These are phyloP conservation scores for Dioscorea dumetorum DNA, from an alignment of 106 monocot species.

Conservation along the genomic window DNA sequence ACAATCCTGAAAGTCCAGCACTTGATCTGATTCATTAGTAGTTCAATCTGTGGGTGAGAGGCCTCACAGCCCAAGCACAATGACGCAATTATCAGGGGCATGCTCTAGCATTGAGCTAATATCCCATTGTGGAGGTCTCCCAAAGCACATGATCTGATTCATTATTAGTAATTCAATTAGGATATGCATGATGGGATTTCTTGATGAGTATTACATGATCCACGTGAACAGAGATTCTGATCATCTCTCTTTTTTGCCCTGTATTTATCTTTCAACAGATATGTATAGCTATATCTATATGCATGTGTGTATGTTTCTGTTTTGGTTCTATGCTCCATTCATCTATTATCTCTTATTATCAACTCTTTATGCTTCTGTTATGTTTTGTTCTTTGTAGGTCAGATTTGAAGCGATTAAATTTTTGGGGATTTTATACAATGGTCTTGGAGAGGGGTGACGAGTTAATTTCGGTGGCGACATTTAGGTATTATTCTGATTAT, in stretches of 20 bases:
- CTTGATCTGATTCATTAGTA: no score
- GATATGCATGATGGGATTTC: neutral
- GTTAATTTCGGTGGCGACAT: constrained; percentile 44
- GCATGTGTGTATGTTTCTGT: neutral
- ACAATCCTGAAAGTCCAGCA: no score
- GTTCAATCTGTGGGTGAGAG: constrained; percentile 1
- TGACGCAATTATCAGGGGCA: constrained; percentile 2
- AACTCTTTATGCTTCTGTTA: neutral
- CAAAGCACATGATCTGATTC: no score
- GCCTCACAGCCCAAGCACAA: constrained; percentile 3
- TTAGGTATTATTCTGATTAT: constrained; percentile 31
- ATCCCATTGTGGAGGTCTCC: neutral
- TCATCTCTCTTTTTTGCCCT: neutral
- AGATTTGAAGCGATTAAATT: constrained; percentile 50
- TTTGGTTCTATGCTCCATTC: neutral
- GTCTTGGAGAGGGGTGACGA: constrained; percentile 54
- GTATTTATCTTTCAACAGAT: neutral
- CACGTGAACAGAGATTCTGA: no score
- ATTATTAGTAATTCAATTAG: neutral
- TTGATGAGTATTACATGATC: neutral
- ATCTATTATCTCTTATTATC: neutral
- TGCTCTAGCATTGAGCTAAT: constrained; percentile 5
- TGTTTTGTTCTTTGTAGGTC: constrained; percentile 22
- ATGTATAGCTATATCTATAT: neutral
- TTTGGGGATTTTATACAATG: constrained; percentile 66